These are phyloP conservation scores for Paracorniculantispora psalliotae DNA, from an alignment of 2,329 filamentous ascomycete species.

Conservation along the genomic window DNA sequence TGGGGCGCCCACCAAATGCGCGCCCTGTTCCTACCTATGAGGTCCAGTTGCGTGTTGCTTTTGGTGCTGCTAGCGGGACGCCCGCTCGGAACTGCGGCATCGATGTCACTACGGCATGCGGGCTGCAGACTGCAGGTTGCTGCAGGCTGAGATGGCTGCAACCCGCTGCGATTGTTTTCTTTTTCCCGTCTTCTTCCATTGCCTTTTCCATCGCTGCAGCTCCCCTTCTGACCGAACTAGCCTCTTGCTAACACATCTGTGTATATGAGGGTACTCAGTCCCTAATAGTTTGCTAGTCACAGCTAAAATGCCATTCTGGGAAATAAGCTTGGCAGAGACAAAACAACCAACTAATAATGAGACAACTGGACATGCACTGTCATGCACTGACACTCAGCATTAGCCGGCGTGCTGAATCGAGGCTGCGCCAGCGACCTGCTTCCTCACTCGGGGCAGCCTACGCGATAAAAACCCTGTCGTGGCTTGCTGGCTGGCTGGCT, in stretches of 20 bases:
- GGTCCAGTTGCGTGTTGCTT: not conserved
- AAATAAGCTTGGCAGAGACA: not conserved
- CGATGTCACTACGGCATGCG: not conserved
- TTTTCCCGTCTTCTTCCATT: not conserved
- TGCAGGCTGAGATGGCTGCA: not conserved
- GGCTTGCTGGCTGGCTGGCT: not conserved
- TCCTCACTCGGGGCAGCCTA: no score
- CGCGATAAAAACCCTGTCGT: no score
- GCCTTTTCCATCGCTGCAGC: no score
- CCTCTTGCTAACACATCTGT: no score
- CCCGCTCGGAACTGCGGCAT: constrained; percentile 10
- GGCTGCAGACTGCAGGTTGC: not conserved
- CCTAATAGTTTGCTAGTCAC: not conserved
- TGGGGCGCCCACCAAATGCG: not conserved
- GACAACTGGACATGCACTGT: no score
- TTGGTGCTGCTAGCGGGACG: not conserved
- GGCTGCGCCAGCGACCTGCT: not conserved
- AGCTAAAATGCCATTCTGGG: not conserved
- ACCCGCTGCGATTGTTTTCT: not conserved
- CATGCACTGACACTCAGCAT: no score
- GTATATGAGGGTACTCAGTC: no score
- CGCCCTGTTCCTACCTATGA: not conserved
- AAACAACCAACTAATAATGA: no score
- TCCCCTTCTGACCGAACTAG: no score
- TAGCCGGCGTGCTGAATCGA: not conserved